phyloP scores from a whole-genome alignment of 805 yeast species.

The Phaffomyces opuntiae region DNA sequence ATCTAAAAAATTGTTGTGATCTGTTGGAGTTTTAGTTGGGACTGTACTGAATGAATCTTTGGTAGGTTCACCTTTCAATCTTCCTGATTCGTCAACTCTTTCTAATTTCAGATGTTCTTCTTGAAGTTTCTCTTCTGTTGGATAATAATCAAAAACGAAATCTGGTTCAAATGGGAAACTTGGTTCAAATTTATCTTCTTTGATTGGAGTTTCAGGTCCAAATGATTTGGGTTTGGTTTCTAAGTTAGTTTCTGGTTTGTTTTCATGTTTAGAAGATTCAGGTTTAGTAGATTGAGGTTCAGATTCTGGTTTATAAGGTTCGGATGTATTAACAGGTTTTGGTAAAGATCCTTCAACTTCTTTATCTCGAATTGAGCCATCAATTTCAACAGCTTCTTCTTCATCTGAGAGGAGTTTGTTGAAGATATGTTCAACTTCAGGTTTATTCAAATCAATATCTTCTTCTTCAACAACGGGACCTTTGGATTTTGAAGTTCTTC shows the following conservation, averaged over 20 bases:
- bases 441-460: not conserved
- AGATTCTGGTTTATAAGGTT: no score
- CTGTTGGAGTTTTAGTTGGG: not conserved
- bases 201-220: not conserved
- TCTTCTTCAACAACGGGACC: not conserved
- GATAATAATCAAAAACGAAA: slow-evolving; percentile 4
- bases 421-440: slow-evolving; percentile 1
- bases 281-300: no score
- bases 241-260: no score
- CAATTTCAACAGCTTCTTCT: not conserved
- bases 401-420: not conserved
- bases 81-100: not conserved
- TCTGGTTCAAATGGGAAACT: slow-evolving; percentile 3
- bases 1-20: no score
- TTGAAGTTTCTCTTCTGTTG: not conserved
- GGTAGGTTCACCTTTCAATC: not conserved
- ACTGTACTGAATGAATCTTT: not conserved
- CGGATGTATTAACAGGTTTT: no score
- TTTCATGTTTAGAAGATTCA: no score
- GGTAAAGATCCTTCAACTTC: no score
- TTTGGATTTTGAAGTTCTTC: not conserved
- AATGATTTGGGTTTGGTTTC: no score
- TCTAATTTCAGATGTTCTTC: slow-evolving; percentile 2
- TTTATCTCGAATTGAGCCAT: not conserved
- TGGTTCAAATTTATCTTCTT: not conserved